Base-by-base conservation (phyloP, 768 basidiomycete species). In the Pulveroboletus frians region DNA sequence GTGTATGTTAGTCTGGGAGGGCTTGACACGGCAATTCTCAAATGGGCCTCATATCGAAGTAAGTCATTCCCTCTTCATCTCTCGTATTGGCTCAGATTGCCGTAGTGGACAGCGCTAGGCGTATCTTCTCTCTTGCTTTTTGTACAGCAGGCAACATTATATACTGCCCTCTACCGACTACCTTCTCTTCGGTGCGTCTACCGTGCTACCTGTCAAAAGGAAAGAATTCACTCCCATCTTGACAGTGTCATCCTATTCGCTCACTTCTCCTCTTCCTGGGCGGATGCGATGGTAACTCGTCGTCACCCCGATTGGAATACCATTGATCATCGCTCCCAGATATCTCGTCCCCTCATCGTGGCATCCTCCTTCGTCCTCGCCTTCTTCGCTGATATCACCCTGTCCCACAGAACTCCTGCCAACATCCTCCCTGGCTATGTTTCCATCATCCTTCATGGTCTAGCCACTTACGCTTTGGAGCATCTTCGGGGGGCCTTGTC, bases 191-290 rank as follows among this genome's bases (percentile, higher is more conserved):
- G 84, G 88, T 87, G 63, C 44, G 77, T 59, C 31, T 29, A n/a
- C 43, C 39, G 13, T 39, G 18, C n/a, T 32, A 11, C 35, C 36
- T 32, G 40, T 35, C 14, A 23, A 20, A 35, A 31, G 31, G 29
- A 41, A 30, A 31, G 4, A 29, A 30, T 27, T 32, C 38, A 56
- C 31, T 46, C 21, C 46, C 14, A 21, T 36, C 37, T n/a, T 32
- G 31, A 54, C 49, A 91, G 88, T 43, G 83, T 86, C 29, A 72
- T 86, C 37, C 56, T 89, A 30, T 80, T 90, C 57, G 69, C 79
- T 18, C 83, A 87, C 59, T 85, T 85, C 63, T 82, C 86, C 6
- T 70, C 78, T 20, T 69, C 83, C 37, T 88, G 85, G 84, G 70
- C 83, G 41, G 74, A 76, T 46, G 70, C 79, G 5, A 62, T 85